These are phyloP conservation scores for Xenoacremonium recifei DNA, from an alignment of 2,329 filamentous ascomycete species.

Conservation along the genomic window DNA sequence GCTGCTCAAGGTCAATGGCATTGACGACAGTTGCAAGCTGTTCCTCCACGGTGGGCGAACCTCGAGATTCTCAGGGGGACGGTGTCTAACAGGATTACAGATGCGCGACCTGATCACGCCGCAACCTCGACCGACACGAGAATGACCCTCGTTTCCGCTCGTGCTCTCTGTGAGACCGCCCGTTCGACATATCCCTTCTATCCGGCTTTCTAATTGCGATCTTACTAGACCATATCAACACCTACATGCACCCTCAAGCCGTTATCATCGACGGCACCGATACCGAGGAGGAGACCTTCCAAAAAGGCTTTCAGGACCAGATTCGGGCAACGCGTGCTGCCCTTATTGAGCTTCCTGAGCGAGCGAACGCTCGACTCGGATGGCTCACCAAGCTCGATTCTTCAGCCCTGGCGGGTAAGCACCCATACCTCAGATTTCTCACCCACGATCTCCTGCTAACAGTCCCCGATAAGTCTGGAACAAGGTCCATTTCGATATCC, in stretches of 20 bases:
- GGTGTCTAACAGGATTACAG: conserved; percentile 35
- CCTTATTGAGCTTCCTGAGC: conserved; percentile 71
- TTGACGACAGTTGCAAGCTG: conserved; percentile 69
- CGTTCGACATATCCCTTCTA: no score
- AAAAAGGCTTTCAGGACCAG: conserved; percentile 56
- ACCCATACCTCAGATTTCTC: conserved; percentile 7
- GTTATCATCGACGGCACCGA: conserved; percentile 68
- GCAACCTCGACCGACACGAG: conserved; percentile 67
- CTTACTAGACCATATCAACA: conserved; percentile 60
- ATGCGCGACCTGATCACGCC: conserved; percentile 77
- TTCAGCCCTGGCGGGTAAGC: conserved; percentile 61
- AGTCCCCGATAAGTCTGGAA: conserved; percentile 68
- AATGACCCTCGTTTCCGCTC: conserved; percentile 61
- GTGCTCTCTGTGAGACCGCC: conserved; percentile 57
- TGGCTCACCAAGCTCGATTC: conserved; percentile 82
- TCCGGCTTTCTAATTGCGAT: background rate
- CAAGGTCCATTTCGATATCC: conserved; percentile 72
- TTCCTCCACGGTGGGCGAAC: conserved; percentile 50
- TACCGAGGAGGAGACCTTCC: conserved; percentile 68
- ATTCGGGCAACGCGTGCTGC: conserved; percentile 52
- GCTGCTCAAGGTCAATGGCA: conserved; percentile 74
- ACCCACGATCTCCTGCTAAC: conserved; percentile 15
- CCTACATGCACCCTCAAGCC: conserved; percentile 74
- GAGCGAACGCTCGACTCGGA: conserved; percentile 59
- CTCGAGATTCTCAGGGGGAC: background rate